Percentiles rank a stretch among this genome's conserved stretches.
These are phyloP conservation scores for Penicillium nucicola DNA, from an alignment of 495 filamentous ascomycete genomes.

Conservation along the genomic window DNA sequence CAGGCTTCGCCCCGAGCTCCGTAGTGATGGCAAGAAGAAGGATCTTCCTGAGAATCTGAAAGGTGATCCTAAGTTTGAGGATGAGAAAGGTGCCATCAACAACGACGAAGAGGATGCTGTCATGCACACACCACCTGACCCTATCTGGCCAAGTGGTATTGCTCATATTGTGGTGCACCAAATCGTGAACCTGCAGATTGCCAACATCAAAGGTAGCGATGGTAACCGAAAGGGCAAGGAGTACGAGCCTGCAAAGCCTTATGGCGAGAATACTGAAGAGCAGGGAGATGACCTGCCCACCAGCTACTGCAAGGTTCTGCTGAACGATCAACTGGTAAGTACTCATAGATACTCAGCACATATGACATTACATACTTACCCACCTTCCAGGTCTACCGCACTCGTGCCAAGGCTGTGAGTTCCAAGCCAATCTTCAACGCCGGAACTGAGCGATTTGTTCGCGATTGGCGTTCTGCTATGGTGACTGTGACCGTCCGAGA, in stretches of 20 bases:
- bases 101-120: slow-evolving; percentile 77
- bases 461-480: slow-evolving; percentile 86
- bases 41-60: slow-evolving; percentile 68
- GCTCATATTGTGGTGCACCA: slow-evolving; percentile 84
- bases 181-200: slow-evolving; percentile 88
- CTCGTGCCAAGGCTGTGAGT: slow-evolving; percentile 83
- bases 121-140: slow-evolving; percentile 86
- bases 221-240: slow-evolving; percentile 72
- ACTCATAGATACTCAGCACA: neutral
- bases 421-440: slow-evolving; percentile 96
- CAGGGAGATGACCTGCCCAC: slow-evolving; percentile 73
- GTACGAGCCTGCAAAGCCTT: slow-evolving; percentile 86
- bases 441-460: slow-evolving; percentile 89
- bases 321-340: slow-evolving; percentile 78
- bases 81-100: slow-evolving; percentile 80
- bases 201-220: slow-evolving; percentile 62
- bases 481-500: slow-evolving; percentile 87
- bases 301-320: slow-evolving; percentile 84
- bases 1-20: slow-evolving; percentile 72
- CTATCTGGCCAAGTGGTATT: slow-evolving; percentile 87
- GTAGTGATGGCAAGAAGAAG: slow-evolving; percentile 81
- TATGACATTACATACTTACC: neutral
- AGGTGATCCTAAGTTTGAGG: slow-evolving; percentile 75
- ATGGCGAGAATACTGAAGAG: slow-evolving; percentile 80
- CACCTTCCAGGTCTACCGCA: slow-evolving; percentile 66